Conservation (phyloP, 1,284 basidiomycete genomes). For the Grifola frondosa region DNA sequence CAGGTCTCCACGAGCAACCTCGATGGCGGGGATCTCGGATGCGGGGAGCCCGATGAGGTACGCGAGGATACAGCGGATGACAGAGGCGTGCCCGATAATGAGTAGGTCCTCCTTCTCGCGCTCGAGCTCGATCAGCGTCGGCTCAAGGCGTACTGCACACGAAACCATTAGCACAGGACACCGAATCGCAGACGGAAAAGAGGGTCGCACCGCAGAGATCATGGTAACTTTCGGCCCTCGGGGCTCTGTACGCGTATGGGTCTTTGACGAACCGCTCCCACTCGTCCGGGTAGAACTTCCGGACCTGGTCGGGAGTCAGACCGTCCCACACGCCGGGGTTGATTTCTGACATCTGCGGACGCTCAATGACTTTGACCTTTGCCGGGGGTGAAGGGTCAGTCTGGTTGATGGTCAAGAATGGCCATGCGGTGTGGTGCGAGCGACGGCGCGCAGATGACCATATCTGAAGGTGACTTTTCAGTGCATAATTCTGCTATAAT, state of each 20-base stretch:
- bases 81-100: slow-evolving; percentile 89
- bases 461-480: slow-evolving; percentile 53
- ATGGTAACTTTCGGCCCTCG: slow-evolving; percentile 93
- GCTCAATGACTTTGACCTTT: slow-evolving; percentile 86
- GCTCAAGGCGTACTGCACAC: slow-evolving; percentile 69
- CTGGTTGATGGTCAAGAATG: slow-evolving; percentile 63
- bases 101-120: slow-evolving; percentile 76
- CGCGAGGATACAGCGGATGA: slow-evolving; percentile 91
- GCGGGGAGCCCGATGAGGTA: slow-evolving; percentile 95
- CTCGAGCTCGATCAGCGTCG: slow-evolving; percentile 82
- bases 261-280: slow-evolving; percentile 92
- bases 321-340: slow-evolving; percentile 98
- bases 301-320: slow-evolving; percentile 86
- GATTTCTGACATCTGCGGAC: slow-evolving; percentile 95
- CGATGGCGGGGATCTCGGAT: slow-evolving; percentile 94
- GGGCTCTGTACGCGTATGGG: slow-evolving; percentile 91
- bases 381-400: slow-evolving; percentile 26
- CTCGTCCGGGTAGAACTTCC: slow-evolving; percentile 89
- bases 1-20: slow-evolving; percentile 88
- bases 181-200: not conserved
- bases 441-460: slow-evolving; percentile 96
- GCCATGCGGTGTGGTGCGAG: slow-evolving; percentile 95
- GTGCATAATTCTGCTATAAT: not conserved
- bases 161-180: not conserved
- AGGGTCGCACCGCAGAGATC: slow-evolving; percentile 65